Base-by-base conservation (phyloP, 2,329 filamentous ascomycete species). In the Venturia aucupariae region DNA sequence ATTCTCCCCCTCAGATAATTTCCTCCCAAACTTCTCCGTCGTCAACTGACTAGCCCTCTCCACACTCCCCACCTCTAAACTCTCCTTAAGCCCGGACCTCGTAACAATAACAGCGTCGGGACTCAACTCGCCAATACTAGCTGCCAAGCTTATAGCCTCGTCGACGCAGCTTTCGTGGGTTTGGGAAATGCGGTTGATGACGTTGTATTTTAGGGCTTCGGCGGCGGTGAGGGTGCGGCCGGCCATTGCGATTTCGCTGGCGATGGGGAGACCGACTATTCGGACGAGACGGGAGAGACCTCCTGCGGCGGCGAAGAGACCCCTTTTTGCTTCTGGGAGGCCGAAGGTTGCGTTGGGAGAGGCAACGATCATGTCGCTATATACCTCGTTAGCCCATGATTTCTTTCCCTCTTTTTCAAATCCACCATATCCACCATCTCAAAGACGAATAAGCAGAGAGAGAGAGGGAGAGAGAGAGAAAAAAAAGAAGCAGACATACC, bases 271-370 rank as follows among this genome's bases (percentile, higher is more conserved):
- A 41, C 81, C 78, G 24, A 77, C 72, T 5, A 75, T 80, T 38
- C 80, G 77, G 2, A 82, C 79, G 10, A 83, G 73, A 22, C 82
- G 77, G 2, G 81, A 77, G 8, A 83, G 75, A 11, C 80, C 81
- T 5, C 82, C 82, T 0, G 80, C 82, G 5, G 75, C 80, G 1
- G 82, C 80, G 42, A 78, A 82, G 39, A 84, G 77, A n/a, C 82
- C 82, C 22, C 81, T 77, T 64, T 79, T 77, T 2, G 79, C 81
- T 71, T 84, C 82, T 11, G 82, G 81, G 10, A 84, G 75, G 1
- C 76, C 80, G 65, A 84, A 84, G 0, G 73, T 78, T 5, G 82
- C 81, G 4, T 75, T 76, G 0, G 80, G 78, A 0, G 80, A 78
- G 1, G 82, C 82, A 10, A 84, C 75, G 4, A 84, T 79, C 70